Conservation (phyloP, 768 basidiomycete genomes). For the Hemileccinum rubropunctum region DNA sequence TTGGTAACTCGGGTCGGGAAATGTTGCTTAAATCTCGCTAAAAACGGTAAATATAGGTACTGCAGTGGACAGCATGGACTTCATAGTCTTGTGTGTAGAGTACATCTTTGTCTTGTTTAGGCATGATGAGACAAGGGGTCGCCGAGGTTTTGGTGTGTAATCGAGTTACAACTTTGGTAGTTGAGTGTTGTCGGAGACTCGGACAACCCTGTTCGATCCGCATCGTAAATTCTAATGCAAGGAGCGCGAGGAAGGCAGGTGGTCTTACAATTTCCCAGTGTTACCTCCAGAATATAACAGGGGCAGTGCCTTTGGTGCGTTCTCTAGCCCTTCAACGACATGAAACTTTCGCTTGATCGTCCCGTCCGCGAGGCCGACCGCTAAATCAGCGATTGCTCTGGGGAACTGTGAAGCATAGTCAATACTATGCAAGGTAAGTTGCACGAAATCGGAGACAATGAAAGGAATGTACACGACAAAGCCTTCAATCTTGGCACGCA, state of each 20-base stretch:
- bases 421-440: slow-evolving; percentile 43
- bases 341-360: slow-evolving; percentile 81
- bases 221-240: slow-evolving; percentile 1
- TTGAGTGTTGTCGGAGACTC: slow-evolving; percentile 42
- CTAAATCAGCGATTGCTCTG: slow-evolving; percentile 55
- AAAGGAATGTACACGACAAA: slow-evolving; percentile 67
- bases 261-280: slow-evolving; percentile 66
- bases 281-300: slow-evolving; percentile 77
- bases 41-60: too few species aligned
- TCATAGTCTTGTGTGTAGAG: too few species aligned
- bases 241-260: neutral
- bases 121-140: too few species aligned
- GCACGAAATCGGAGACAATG: too few species aligned
- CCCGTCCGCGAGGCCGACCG: slow-evolving; percentile 57
- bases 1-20: too few species aligned
- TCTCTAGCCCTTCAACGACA: slow-evolving; percentile 70
- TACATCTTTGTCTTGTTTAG: too few species aligned
- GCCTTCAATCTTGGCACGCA: slow-evolving; percentile 79
- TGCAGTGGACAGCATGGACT: too few species aligned
- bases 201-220: slow-evolving; percentile 47
- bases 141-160: too few species aligned
- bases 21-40: too few species aligned
- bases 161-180: slow-evolving; percentile 6
- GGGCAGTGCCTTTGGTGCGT: slow-evolving; percentile 66
- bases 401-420: slow-evolving; percentile 68